phyloP scores from a whole-genome alignment of 805 yeast genomes.

The Starmera amethionina region DNA sequence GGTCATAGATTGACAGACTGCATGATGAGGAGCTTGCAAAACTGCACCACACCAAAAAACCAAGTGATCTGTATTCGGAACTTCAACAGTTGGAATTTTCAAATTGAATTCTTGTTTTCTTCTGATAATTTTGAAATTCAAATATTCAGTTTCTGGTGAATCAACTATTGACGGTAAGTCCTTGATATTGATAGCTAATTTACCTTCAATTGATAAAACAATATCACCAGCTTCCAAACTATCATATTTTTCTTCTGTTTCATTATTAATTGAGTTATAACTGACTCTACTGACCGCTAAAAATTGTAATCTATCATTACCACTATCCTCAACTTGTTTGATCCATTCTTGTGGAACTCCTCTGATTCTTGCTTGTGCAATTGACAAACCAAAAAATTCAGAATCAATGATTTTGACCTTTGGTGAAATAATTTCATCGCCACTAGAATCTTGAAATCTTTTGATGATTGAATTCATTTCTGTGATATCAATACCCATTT shows the following conservation, averaged over 20 bases:
- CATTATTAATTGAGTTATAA: slow-evolving; percentile 11
- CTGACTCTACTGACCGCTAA: slow-evolving; percentile 60
- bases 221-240: slow-evolving; percentile 59
- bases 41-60: slow-evolving; percentile 80
- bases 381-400: slow-evolving; percentile 59
- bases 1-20: slow-evolving; percentile 76
- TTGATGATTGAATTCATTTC: slow-evolving; percentile 52
- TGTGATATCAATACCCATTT: slow-evolving; percentile 70
- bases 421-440: slow-evolving; percentile 33
- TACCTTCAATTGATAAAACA: slow-evolving; percentile 57
- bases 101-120: slow-evolving; percentile 54
- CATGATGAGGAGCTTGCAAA: slow-evolving; percentile 85
- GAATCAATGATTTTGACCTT: slow-evolving; percentile 64
- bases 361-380: slow-evolving; percentile 68
- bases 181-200: slow-evolving; percentile 52
- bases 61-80: slow-evolving; percentile 54
- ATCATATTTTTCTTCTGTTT: too few relatives aligned
- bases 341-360: slow-evolving; percentile 90
- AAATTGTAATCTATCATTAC: slow-evolving; percentile 61
- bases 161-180: slow-evolving; percentile 30
- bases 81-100: slow-evolving; percentile 52
- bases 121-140: slow-evolving; percentile 61
- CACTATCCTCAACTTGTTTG: slow-evolving; percentile 47
- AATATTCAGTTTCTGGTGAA: slow-evolving; percentile 30
- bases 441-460: slow-evolving; percentile 26